phyloP scores from a whole-genome alignment of 2,329 filamentous ascomycete genomes.

The Claviceps maximensis region DNA sequence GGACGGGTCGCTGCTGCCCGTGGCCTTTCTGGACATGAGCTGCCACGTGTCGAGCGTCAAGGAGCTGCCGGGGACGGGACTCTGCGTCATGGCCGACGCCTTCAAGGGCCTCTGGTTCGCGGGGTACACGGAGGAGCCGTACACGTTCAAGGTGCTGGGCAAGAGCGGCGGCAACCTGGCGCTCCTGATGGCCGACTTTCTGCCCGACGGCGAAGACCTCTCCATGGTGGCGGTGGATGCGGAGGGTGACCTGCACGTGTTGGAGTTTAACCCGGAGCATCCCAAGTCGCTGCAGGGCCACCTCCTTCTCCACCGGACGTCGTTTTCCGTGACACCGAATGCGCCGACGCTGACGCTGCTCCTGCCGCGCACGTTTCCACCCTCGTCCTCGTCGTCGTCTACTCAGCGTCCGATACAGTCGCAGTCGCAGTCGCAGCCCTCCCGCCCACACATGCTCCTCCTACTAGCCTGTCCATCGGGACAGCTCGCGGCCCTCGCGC shows the following conservation, averaged over 20 bases:
- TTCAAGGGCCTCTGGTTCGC: slow-evolving; percentile 94
- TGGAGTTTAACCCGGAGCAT: slow-evolving; percentile 93
- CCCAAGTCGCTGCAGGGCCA: slow-evolving; percentile 86
- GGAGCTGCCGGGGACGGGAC: slow-evolving; percentile 67
- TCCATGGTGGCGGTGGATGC: slow-evolving; percentile 74
- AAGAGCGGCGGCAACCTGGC: slow-evolving; percentile 72
- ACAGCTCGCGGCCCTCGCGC: slow-evolving; percentile 60
- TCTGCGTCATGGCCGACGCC: slow-evolving; percentile 79
- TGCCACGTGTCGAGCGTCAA: slow-evolving; percentile 82
- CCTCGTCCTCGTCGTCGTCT: too few relatives aligned
- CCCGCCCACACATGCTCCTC: slow-evolving; percentile 39
- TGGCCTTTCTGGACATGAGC: slow-evolving; percentile 96
- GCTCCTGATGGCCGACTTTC: slow-evolving; percentile 69
- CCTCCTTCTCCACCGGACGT: slow-evolving; percentile 71
- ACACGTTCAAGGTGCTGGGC: slow-evolving; percentile 85
- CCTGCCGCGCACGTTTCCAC: slow-evolving; percentile 50
- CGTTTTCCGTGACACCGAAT: slow-evolving; percentile 75
- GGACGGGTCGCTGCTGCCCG: slow-evolving; percentile 80
- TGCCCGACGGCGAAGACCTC: slow-evolving; percentile 73
- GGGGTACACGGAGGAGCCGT: slow-evolving; percentile 92
- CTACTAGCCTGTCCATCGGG: slow-evolving; percentile 67
- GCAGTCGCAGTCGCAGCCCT: neutral
- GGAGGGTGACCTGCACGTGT: slow-evolving; percentile 72
- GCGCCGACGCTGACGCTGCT: slow-evolving; percentile 62
- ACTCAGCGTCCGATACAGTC: too few relatives aligned